Base-by-base conservation (phyloP, 176 grass and related monocot genomes). In the Themeda triandra region DNA sequence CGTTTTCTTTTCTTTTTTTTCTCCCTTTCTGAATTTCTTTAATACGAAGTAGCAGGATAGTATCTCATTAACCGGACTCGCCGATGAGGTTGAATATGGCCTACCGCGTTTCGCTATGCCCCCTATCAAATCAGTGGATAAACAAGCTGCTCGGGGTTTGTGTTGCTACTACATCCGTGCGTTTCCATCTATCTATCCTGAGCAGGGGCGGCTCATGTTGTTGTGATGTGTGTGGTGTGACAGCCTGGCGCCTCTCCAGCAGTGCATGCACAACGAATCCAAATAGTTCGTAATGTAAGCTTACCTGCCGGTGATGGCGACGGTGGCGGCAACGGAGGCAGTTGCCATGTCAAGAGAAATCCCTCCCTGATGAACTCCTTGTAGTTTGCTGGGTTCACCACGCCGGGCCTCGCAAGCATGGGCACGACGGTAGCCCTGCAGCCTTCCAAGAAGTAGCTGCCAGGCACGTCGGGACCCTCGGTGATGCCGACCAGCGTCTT, bases 321-420 rank as follows among this genome's bases (percentile, higher is more conserved):
- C 2, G 66, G 4, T 21, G 46, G 15, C 4, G 42, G 5, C n/a
- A n/a, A n/a, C n/a, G n/a, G n/a, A n/a, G n/a, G n/a, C 7, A 24
- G 45, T 39, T 8, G 25, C 79, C 79, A 90, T 24, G 83, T 90
- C 11, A 90, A 17, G 28, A 83, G 79, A 73, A 86, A 86, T 0
- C 88, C 89, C 0, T 29, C 31, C 0, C 39, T 1, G 24, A 84
- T 51, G 45, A 87, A 62, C 2, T 60, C 0, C 13, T 0, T 0
- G 24, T 87, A 83, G 1, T 37, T 2, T 0, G 75, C 40, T 0
- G 88, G 46, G 18, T 63, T 68, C 67, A 1, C 39, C n/a, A 23
- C 0, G 2, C 48, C 70, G 0, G 1, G 0, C 0, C 12, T 0
- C 17, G 2, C 65, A 0, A 15, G 33, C 21, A 78, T 35, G 7